Evolutionary conservation across 768 basidiomycete genomes (phyloP).

Genomic region (Termitomyces sp.): DNA sequence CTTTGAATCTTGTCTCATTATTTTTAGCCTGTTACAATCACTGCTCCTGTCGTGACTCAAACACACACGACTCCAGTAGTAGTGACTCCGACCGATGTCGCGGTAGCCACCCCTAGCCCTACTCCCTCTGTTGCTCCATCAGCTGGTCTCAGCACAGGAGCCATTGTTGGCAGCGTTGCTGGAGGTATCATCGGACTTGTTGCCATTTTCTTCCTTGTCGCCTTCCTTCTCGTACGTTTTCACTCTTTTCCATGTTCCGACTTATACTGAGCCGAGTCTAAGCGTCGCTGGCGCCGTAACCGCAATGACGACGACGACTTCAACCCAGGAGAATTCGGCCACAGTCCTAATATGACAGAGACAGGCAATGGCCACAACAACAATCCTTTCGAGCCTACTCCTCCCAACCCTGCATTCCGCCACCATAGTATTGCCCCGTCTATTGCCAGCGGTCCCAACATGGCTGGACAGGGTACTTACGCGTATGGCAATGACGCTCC

Average conservation of each 20-base stretch:
- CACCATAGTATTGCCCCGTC: slow-evolving; percentile 22
- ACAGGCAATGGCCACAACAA: slow-evolving; percentile 14
- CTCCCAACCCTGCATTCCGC: slow-evolving; percentile 23
- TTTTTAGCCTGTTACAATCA: slow-evolving; percentile 13
- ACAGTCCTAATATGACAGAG: slow-evolving; percentile 18
- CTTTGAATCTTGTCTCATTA: slow-evolving; percentile 1
- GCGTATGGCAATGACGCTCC: slow-evolving; percentile 11
- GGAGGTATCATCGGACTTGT: slow-evolving; percentile 34
- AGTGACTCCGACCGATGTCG: slow-evolving; percentile 10
- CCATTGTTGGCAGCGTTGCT: slow-evolving; percentile 31
- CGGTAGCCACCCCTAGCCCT: slow-evolving; percentile 13
- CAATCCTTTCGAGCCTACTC: slow-evolving; percentile 19
- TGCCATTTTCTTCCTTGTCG: slow-evolving; percentile 28
- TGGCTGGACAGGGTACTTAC: slow-evolving; percentile 37
- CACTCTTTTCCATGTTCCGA: background rate
- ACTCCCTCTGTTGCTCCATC: slow-evolving; percentile 11
- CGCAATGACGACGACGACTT: slow-evolving; percentile 28
- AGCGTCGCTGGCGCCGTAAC: slow-evolving; percentile 33
- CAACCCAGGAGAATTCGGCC: slow-evolving; percentile 23
- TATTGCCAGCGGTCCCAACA: slow-evolving; percentile 23
- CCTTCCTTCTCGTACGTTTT: slow-evolving; percentile 33
- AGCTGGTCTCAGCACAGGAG: slow-evolving; percentile 29
- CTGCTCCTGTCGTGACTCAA: slow-evolving; percentile 8
- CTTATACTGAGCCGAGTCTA: background rate
- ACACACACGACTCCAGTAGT: slow-evolving; percentile 14